phyloP scores from a whole-genome alignment of 148 eudicot genomes.

The Spergularia marina region DNA sequence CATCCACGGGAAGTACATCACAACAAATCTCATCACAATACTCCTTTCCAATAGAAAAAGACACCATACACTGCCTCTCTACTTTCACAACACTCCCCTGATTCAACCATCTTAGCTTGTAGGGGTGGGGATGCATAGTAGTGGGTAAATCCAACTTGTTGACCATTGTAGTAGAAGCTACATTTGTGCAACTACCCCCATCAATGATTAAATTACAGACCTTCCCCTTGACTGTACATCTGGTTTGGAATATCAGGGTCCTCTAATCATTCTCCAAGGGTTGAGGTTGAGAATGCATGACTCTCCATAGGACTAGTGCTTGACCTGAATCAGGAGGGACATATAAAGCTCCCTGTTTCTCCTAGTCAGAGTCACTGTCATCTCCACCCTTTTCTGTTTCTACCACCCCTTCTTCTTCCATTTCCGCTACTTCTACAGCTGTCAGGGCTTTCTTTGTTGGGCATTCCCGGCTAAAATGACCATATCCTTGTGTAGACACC shows the following conservation, averaged over 20 bases:
- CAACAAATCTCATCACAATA: not conserved
- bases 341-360: too few species aligned
- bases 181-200: slow-evolving; percentile 1
- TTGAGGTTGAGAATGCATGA: not conserved
- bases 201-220: not conserved
- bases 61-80: not conserved
- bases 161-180: not conserved
- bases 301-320: not conserved
- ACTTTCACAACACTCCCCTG: not conserved
- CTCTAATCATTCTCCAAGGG: not conserved
- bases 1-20: not conserved
- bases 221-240: not conserved
- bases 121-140: not conserved
- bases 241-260: not conserved
- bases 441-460: not conserved
- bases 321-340: not conserved
- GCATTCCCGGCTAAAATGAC: not conserved
- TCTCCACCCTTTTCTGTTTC: not conserved
- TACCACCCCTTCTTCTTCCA: too few species aligned
- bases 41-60: not conserved
- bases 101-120: not conserved
- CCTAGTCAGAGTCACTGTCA: not conserved
- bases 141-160: not conserved
- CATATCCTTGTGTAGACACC: too few species aligned
- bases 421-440: not conserved